A percentile compares a stretch with the other conserved stretches of the same genome.
These are phyloP conservation scores for Stylonectria norvegica DNA, from an alignment of 2,329 filamentous ascomycete species.

Conservation along the genomic window DNA sequence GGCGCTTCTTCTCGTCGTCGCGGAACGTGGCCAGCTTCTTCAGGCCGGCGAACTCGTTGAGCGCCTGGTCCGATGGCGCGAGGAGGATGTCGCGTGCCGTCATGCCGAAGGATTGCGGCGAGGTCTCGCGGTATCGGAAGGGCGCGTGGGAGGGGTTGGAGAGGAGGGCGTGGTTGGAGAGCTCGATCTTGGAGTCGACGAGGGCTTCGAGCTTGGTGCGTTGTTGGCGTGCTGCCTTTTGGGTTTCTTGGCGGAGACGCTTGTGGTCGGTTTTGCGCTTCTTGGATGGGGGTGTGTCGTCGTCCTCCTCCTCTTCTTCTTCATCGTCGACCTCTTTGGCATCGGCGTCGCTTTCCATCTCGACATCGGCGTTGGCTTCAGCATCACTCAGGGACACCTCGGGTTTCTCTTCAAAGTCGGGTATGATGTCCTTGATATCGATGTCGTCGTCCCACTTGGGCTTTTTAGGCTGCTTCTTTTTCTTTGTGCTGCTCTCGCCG, in stretches of 20 bases:
- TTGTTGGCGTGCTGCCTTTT: slow-evolving; percentile 75
- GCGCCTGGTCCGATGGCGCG: slow-evolving; percentile 76
- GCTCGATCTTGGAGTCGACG: slow-evolving; percentile 75
- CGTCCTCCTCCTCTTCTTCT: slow-evolving; percentile 40
- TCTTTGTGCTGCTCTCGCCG: slow-evolving; percentile 46
- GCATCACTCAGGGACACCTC: slow-evolving; percentile 51
- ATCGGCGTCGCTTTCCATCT: slow-evolving; percentile 34
- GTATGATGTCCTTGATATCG: slow-evolving; percentile 88
- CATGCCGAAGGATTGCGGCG: slow-evolving; percentile 83
- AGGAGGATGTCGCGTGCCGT: slow-evolving; percentile 85
- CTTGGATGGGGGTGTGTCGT: slow-evolving; percentile 48
- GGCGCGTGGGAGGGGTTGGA: slow-evolving; percentile 30
- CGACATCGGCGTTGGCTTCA: slow-evolving; percentile 35
- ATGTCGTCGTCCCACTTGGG: slow-evolving; percentile 93
- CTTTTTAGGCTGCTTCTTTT: slow-evolving; percentile 48
- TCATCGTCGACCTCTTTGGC: slow-evolving; percentile 36
- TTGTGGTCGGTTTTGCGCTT: slow-evolving; percentile 61
- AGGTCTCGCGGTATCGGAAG: slow-evolving; percentile 95
- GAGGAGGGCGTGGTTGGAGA: slow-evolving; percentile 63
- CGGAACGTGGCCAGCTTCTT: slow-evolving; percentile 94
- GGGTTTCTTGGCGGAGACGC: slow-evolving; percentile 53
- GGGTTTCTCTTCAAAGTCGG: slow-evolving; percentile 73
- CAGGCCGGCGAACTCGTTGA: slow-evolving; percentile 88
- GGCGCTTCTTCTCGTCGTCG: slow-evolving; percentile 82
- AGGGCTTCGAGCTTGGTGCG: slow-evolving; percentile 80